Percentiles rank a stretch among this genome's conserved stretches.
Conservation (phyloP, 805 yeast species). For the Ascoidea rubescens region DNA sequence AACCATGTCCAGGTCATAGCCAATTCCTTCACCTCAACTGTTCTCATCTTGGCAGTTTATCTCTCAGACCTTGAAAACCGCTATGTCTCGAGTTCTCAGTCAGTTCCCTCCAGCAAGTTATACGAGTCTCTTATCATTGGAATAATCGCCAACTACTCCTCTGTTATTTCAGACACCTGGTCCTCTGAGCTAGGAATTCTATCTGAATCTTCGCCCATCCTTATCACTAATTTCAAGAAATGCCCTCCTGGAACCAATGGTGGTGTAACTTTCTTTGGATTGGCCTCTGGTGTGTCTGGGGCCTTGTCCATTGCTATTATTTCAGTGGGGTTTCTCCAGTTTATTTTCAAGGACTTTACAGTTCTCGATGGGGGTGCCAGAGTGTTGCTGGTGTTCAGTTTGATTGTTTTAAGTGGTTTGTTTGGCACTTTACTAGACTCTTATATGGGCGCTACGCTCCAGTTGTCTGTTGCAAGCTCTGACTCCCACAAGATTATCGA, state of each 20-base stretch:
- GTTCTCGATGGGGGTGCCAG: too few relatives aligned
- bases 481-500: conserved; percentile 17
- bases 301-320: conserved; percentile 20
- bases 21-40: conserved; percentile 25
- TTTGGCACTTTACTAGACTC: conserved; percentile 27
- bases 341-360: conserved; percentile 1
- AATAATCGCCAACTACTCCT: conserved; percentile 23
- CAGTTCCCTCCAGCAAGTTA: not conserved
- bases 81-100: too few relatives aligned
- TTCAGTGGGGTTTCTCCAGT: conserved; percentile 15
- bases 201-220: conserved; percentile 21
- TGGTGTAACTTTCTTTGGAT: conserved; percentile 24
- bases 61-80: conserved; percentile 1
- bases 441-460: conserved; percentile 26
- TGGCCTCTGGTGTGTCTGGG: conserved; percentile 23
- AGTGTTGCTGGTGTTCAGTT: conserved; percentile 2
- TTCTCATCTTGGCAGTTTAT: conserved; percentile 17
- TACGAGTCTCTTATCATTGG: conserved; percentile 14
- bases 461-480: conserved; percentile 21
- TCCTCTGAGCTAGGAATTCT: conserved; percentile 32
- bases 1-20: conserved; percentile 27
- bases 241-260: conserved; percentile 36
- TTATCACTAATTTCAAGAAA: conserved; percentile 24
- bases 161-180: conserved; percentile 33
- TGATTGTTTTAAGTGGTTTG: conserved; percentile 20